Percentiles rank a stretch among this genome's conserved stretches.
phyloP scores from a whole-genome alignment of 108 stramenopile species.

The Cyclotella baltica region DNA sequence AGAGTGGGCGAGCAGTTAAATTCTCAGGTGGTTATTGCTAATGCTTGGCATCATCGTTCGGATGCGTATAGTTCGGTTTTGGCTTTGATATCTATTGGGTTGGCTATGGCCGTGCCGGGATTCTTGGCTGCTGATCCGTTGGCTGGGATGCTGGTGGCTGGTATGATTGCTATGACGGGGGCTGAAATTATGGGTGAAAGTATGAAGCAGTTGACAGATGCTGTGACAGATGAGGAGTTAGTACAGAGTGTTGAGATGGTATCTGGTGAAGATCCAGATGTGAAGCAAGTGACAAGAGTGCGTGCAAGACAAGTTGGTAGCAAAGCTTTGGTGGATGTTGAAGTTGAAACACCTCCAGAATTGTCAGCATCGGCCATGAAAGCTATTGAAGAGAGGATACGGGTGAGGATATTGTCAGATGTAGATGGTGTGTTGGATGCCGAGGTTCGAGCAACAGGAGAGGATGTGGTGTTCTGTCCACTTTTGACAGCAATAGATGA shows the following conservation, averaged over 20 bases:
- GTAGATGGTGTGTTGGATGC: conserved; percentile 54
- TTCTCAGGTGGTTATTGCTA: conserved; percentile 95
- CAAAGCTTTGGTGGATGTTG: conserved; percentile 70
- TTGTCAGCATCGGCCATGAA: conserved; percentile 70
- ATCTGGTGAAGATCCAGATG: conserved; percentile 58
- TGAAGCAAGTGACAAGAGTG: conserved; percentile 57
- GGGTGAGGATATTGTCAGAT: conserved; percentile 41
- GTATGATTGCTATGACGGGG: conserved; percentile 94
- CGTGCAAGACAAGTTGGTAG: conserved; percentile 84
- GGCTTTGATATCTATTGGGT: conserved; percentile 87
- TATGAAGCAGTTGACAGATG: conserved; percentile 88
- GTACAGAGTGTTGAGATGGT: conserved; percentile 45
- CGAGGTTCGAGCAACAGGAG: conserved; percentile 52
- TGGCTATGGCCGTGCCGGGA: conserved; percentile 80
- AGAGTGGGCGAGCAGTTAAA: conserved; percentile 84
- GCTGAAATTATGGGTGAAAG: conserved; percentile 86
- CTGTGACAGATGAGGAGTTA: conserved; percentile 64
- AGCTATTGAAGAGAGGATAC: conserved; percentile 73
- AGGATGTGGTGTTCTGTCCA: conserved; percentile 59
- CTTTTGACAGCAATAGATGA: conserved; percentile 51
- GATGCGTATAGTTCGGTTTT: conserved; percentile 95
- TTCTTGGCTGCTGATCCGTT: conserved; percentile 86
- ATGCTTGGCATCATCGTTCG: conserved; percentile 98
- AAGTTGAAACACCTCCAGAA: conserved; percentile 52
- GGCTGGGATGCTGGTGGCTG: conserved; percentile 94